Conservation (phyloP, 371 early-diverging fungal species). For the Fennellomyces sp. region DNA sequence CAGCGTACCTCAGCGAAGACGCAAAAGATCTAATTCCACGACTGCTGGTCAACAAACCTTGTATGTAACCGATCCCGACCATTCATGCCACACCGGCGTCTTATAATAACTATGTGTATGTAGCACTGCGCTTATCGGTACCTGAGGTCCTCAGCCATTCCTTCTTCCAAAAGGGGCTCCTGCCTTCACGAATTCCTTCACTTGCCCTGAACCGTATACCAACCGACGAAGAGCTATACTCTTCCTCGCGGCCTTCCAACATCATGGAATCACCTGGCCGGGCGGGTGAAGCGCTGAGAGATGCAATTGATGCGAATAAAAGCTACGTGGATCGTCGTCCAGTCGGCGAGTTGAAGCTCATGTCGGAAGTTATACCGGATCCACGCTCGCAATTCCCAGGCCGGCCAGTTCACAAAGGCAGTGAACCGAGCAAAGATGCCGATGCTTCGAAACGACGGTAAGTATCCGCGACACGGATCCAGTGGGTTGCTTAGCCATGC, state of each 20-base stretch:
- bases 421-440: not conserved
- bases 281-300: constrained; percentile 18
- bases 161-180: constrained; percentile 45
- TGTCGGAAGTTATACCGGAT: constrained; percentile 18
- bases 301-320: constrained; percentile 15
- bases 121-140: constrained; percentile 48
- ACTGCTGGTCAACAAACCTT: constrained; percentile 83
- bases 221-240: constrained; percentile 16
- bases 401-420: not conserved
- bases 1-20: constrained; percentile 57
- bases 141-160: constrained; percentile 39
- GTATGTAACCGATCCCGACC: constrained; percentile 61
- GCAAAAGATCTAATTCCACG: constrained; percentile 79
- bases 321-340: constrained; percentile 20
- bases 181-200: constrained; percentile 39
- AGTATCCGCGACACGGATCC: not conserved
- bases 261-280: constrained; percentile 15
- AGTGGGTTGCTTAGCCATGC: too few species aligned
- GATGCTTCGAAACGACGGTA: constrained; percentile 1
- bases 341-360: constrained; percentile 15
- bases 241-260: constrained; percentile 1
- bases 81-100: not conserved
- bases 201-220: constrained; percentile 32
- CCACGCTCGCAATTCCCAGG: constrained; percentile 11
- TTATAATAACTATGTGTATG: not conserved